Base-by-base conservation (phyloP, 2,329 filamentous ascomycete species). In the Curvularia verruculosa region DNA sequence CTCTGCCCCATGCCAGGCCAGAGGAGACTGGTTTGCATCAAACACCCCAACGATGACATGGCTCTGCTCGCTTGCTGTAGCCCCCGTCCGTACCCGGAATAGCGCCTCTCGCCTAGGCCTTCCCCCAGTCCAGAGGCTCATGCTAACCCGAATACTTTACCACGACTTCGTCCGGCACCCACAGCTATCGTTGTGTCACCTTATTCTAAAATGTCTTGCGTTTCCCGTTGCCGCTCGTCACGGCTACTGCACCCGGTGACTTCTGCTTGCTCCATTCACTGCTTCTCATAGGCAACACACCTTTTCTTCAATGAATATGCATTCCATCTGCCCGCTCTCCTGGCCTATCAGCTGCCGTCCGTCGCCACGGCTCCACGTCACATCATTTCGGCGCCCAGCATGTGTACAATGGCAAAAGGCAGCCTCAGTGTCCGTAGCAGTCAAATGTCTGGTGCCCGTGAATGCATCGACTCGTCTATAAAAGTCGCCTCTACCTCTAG, bases 21-120 rank as follows among this genome's bases (percentile, higher is more conserved):
- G 39, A 29, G 59, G 63, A 66, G 63, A 65, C 45, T 58, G 59
- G 63, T 66, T 64, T 59, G 61, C 58, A 54, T 59, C 65, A 67
- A 67, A 64, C 53, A 48, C 56, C 63, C 51, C 37, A 31, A 23
- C 45, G 40, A 37, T 40, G 21, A 31, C 36, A 48, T 39, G 37
- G 46, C 39, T 23, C 21, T 57, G 34, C 21, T 53, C 49, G 54
- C 36, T 37, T 44, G 39, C 23, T 40, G 28, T 41, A 58, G 40
- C 54, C 41, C 23, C 41, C 23, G 26, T 23, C 44, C 49, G 26
- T 23, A 28, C 31, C 34, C 29, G 21, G 49, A 15, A 49, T 56
- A 45, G 54, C 49, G 45, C 39, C 39, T 18, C 26, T 57, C 37
- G 54, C 54, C 44, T 49, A 54, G 43, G 28, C 54, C 31, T 43